Evolutionary conservation across 257 asterid species (phyloP), one percentile per base, ranked within the genome.

Genomic region (Prunella vulgaris): DNA sequence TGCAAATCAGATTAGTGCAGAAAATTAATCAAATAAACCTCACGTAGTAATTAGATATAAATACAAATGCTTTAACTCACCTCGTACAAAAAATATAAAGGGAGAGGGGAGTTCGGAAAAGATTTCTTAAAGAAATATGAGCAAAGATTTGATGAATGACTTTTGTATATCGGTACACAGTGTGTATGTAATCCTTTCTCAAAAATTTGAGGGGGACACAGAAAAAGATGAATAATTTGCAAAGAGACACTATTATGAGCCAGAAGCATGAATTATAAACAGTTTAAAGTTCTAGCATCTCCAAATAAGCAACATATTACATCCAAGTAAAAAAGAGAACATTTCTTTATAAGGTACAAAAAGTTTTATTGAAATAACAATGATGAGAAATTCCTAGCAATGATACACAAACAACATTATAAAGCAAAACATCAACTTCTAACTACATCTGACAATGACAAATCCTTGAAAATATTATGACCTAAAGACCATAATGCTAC

Each of bases 1-100:
- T 90, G 95, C 88, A 88, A 60, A 61, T 60, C 75, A 65, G 56
- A 78, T 49, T 66, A 53, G 70, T 30, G 37, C 58, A 61, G 69
- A 66, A 54, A 62, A 65, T 13, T 20, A 58, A 15, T 4, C 15
- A 60, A 49, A 64, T 46, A 52, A 28, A 68, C 35, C 61, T 53
- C 32, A 64, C 28, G 37, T 58, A 30, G 69, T 58, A 63, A n/a
- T 53, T 70, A 35, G 22, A 64, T 49, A 57, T 3, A 52, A 46
- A 69, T 57, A 58, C 27, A 63, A 35, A 71, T 67, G 48, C 63
- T 61, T 51, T 57, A 15, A 18, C 46, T 66, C 27, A 54, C 40
- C 40, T 35, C 35, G 18, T 35, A 58, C 28, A 57, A 56, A 40
- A 64, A 51, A 20, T 18, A 68, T 10, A 49, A n/a, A 32, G 59